A percentile compares a stretch with the other conserved stretches of the same genome.
These are phyloP conservation scores for Thecaphora thlaspeos DNA, from an alignment of 1,284 basidiomycete genomes.

Conservation along the genomic window DNA sequence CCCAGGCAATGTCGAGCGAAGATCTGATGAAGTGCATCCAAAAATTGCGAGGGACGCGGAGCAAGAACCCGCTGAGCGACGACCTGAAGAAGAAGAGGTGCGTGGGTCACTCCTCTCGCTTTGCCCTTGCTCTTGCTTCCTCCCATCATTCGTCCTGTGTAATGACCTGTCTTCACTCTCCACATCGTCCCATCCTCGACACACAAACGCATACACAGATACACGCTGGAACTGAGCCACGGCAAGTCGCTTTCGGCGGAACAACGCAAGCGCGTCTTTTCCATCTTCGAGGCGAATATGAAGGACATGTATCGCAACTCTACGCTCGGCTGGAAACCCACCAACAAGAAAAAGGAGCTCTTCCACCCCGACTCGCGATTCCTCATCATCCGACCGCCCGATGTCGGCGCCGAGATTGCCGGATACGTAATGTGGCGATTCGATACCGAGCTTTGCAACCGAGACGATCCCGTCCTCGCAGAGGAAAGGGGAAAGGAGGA, in stretches of 20 bases:
- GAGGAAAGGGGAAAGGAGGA: conserved; percentile 1
- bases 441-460: conserved; percentile 22
- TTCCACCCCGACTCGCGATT: conserved; percentile 25
- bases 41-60: conserved; percentile 5
- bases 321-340: conserved; percentile 21
- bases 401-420: conserved; percentile 21
- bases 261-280: conserved; percentile 30
- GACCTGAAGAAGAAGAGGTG: conserved; percentile 4
- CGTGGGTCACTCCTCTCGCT: no score
- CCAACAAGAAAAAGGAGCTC: conserved; percentile 14
- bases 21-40: conserved; percentile 14
- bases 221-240: conserved; percentile 16
- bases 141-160: no score
- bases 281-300: conserved; percentile 30
- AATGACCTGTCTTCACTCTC: no score
- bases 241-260: conserved; percentile 10
- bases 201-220: background rate
- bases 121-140: no score
- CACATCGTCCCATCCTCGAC: no score
- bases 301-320: conserved; percentile 31
- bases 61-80: conserved; percentile 11
- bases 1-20: background rate
- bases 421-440: conserved; percentile 27
- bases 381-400: conserved; percentile 13
- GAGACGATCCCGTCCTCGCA: conserved; percentile 4